Base-by-base conservation (phyloP, 2,329 filamentous ascomycete genomes). In the Colletotrichum spaethianum region DNA sequence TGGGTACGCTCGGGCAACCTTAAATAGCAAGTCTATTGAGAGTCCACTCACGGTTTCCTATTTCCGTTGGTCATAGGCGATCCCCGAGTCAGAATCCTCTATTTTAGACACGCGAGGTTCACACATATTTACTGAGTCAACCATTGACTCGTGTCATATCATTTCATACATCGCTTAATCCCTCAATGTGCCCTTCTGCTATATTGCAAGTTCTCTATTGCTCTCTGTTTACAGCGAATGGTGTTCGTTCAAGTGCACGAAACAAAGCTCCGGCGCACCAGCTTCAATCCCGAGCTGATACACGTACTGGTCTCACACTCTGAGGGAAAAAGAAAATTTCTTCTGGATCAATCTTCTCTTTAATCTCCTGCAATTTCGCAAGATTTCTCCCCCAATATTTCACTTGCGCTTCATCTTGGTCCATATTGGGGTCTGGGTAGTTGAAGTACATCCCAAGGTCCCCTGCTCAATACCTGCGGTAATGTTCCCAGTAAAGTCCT, bases 291-390 rank as follows among this genome's bases (percentile, higher is more conserved):
- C 11, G 3, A 20, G 9, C 11, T 3, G 12, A 44, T 7, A 31
- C 31, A 12, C 7, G 11, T 16, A 75, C 59, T 5, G 69, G 60
- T 2, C 53, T 18, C 1, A 81, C 73, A 6, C 80, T 81, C 74
- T 85, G 83, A 4, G 83, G 82, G 42, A 83, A 82, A 74, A 83
- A 81, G 46, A 85, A 84, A 16, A 84, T 64, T 48, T 85, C 77
- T 0, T 75, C 73, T 1, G 83, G 82, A 42, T 85, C 82, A n/a
- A 82, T 73, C 5, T 40, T 63, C 12, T 76, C 76, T 78, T 85
- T 85, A 61, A 84, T 76, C 20, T 66, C 64, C 68, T 76, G 78
- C 65, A 85, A 63, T 33, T 75, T 79, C 0, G 73, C 59, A 63
- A 85, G 63, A n/a, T 81, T 80, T 1, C 42, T 20, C 0, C 81